Conservation (phyloP, 805 yeast species). For the Ogataea chonburiensis region DNA sequence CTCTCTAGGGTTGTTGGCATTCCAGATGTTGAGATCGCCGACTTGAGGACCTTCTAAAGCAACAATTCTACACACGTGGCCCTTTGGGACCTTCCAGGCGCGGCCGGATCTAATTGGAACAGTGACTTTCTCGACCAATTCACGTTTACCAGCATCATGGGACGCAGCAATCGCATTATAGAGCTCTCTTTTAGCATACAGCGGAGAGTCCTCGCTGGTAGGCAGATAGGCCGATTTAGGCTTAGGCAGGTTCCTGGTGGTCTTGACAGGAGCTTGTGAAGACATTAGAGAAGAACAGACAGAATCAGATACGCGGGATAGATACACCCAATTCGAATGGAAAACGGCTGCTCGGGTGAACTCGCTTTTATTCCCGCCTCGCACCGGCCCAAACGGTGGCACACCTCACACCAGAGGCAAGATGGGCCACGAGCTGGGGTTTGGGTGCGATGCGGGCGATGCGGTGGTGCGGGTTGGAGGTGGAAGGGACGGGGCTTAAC, state of each 20-base stretch:
- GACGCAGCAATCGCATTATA: conserved; percentile 44
- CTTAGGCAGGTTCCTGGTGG: conserved; percentile 29
- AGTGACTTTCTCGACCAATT: conserved; percentile 40
- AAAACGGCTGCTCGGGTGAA: not conserved
- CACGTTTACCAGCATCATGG: conserved; percentile 38
- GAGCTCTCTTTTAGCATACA: conserved; percentile 49
- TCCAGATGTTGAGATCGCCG: conserved; percentile 68
- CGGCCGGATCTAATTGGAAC: conserved; percentile 58
- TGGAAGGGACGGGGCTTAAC: too few relatives aligned
- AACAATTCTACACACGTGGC: conserved; percentile 54
- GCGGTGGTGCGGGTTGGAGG: too few relatives aligned
- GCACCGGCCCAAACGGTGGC: too few relatives aligned
- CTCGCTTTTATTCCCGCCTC: too few relatives aligned
- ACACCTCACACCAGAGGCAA: too few relatives aligned
- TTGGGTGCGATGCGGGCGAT: too few relatives aligned
- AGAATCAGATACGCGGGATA: not conserved
- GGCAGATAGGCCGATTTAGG: conserved; percentile 61
- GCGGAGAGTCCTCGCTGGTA: conserved; percentile 46
- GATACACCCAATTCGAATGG: not conserved
- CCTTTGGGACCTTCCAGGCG: conserved; percentile 64
- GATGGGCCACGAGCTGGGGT: too few relatives aligned
- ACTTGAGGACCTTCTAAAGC: conserved; percentile 73
- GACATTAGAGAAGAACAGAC: conserved; percentile 7
- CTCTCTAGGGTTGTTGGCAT: conserved; percentile 57
- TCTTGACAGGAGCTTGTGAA: conserved; percentile 21